Conservation (phyloP, 352 stramenopile species). For the Pythium sukuiense region DNA sequence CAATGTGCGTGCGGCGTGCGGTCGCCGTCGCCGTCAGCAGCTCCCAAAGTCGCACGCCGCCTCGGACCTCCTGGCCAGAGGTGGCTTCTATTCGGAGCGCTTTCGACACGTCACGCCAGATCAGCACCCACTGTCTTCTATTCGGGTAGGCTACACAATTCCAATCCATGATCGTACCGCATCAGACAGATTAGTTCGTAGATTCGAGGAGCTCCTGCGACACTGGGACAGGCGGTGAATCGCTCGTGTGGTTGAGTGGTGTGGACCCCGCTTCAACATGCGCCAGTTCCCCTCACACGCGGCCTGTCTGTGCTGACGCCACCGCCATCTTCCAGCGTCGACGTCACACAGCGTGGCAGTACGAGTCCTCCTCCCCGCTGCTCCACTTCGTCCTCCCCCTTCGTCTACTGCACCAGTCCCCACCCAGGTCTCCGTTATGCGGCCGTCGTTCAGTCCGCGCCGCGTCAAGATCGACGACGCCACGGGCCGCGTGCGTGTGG, state of each 20-base stretch:
- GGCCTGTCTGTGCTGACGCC: neutral
- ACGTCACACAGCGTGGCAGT: neutral
- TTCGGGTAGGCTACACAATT: neutral
- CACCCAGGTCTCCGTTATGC: constrained; percentile 24
- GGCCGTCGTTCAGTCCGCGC: constrained; percentile 44
- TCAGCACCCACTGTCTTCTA: neutral
- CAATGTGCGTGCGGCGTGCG: neutral
- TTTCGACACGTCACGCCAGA: constrained; percentile 13
- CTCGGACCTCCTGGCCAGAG: neutral
- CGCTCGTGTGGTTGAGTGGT: constrained; percentile 7
- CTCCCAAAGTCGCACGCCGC: constrained; percentile 1
- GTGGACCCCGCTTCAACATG: constrained; percentile 22
- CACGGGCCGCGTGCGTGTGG: constrained; percentile 32
- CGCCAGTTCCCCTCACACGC: neutral
- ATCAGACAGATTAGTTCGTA: constrained; percentile 4
- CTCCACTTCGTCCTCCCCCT: constrained; percentile 1
- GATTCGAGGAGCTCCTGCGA: neutral
- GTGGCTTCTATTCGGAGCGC: constrained; percentile 16
- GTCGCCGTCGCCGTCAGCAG: neutral
- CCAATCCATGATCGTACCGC: neutral
- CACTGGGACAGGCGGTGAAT: constrained; percentile 1
- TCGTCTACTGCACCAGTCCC: neutral
- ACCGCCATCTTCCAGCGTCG: neutral
- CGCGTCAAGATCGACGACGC: constrained; percentile 42
- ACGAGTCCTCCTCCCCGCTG: neutral